Percentiles rank a stretch among this genome's conserved stretches.
These are phyloP conservation scores for Rhodosporidiobolus odoratus DNA, from an alignment of 768 basidiomycete genomes.

Conservation along the genomic window DNA sequence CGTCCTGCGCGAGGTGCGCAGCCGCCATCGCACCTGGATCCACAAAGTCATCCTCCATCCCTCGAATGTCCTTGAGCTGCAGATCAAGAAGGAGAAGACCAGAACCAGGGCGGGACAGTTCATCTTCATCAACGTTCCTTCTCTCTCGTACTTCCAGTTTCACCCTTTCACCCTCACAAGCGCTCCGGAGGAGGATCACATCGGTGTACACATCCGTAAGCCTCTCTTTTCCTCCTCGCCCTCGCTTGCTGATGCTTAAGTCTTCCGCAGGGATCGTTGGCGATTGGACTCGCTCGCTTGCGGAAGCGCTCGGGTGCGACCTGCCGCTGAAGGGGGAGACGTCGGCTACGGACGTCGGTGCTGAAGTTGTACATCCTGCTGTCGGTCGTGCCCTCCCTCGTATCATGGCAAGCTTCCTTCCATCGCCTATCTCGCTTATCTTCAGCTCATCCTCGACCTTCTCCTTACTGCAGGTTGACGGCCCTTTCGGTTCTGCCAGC, in stretches of 20 bases:
- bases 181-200: slow-evolving; percentile 91
- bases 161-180: slow-evolving; percentile 86
- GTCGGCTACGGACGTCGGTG: slow-evolving; percentile 50
- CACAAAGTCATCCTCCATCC: slow-evolving; percentile 87
- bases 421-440: background rate
- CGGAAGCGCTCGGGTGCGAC: slow-evolving; percentile 76
- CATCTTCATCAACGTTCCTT: slow-evolving; percentile 84
- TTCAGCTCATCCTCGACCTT: background rate
- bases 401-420: slow-evolving; percentile 58
- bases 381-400: slow-evolving; percentile 73
- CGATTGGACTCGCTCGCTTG: slow-evolving; percentile 79
- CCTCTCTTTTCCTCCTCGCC: slow-evolving; percentile 41
- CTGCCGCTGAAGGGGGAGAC: slow-evolving; percentile 53
- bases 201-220: slow-evolving; percentile 88
- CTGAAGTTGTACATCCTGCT: slow-evolving; percentile 62
- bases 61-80: slow-evolving; percentile 85
- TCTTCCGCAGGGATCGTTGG: slow-evolving; percentile 53
- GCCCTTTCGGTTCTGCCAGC: slow-evolving; percentile 85
- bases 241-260: background rate
- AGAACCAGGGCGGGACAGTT: slow-evolving; percentile 51
- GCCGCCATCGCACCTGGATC: slow-evolving; percentile 83
- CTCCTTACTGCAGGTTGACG: slow-evolving; percentile 56
- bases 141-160: slow-evolving; percentile 92
- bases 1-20: slow-evolving; percentile 82
- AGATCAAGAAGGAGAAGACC: slow-evolving; percentile 94